Percentiles rank a stretch among this genome's conserved stretches.
phyloP scores from a whole-genome alignment of 257 asterid species.

The Solanum pinnatisectum region DNA sequence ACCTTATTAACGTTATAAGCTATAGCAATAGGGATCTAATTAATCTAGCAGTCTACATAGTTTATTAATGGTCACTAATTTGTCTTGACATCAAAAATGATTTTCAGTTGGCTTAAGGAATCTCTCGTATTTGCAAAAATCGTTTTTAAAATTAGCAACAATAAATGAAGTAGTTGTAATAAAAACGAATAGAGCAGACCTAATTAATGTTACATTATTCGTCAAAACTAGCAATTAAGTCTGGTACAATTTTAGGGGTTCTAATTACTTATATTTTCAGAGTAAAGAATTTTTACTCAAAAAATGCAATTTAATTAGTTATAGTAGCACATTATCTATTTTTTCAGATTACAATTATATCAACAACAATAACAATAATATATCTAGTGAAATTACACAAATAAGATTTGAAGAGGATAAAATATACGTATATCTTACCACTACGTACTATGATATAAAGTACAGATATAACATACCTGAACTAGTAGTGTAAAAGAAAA shows the following conservation, averaged over 20 bases:
- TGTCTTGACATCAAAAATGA: not conserved
- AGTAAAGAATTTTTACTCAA: not conserved
- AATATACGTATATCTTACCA: no score
- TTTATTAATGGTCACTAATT: not conserved
- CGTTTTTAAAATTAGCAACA: not conserved
- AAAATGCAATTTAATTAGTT: not conserved
- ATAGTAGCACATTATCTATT: not conserved
- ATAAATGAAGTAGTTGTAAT: not conserved
- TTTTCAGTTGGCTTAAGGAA: not conserved
- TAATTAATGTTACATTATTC: not conserved
- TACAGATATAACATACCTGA: not conserved
- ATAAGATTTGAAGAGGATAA: not conserved
- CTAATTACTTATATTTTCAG: not conserved
- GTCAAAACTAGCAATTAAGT: not conserved
- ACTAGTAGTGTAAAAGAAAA: not conserved
- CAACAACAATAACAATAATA: not conserved
- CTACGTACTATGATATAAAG: not conserved
- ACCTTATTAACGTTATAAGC: not conserved
- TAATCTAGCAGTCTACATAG: not conserved
- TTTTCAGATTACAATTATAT: not conserved
- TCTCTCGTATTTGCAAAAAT: not conserved
- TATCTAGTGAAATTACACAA: rapidly evolving
- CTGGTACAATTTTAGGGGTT: not conserved
- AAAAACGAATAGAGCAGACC: not conserved
- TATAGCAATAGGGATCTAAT: not conserved